Evolutionary conservation across 2,329 filamentous ascomycete species (phyloP), one percentile per base, ranked within the genome.

Genomic region (Mycosphaerelloides madeirae): DNA sequence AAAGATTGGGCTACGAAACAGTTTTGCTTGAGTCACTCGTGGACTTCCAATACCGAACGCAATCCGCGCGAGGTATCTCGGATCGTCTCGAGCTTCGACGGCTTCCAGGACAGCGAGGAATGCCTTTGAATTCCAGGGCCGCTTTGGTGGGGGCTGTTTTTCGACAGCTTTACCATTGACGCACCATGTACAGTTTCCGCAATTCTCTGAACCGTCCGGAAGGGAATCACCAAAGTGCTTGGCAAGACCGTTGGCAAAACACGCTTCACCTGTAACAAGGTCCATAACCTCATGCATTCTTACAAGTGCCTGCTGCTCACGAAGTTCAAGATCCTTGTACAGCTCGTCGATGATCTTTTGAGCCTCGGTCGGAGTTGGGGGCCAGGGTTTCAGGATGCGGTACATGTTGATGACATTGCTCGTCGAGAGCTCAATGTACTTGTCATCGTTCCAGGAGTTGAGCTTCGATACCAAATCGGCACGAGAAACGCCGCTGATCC

Each of bases 41-140:
- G 80, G 80, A 52, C 77, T 83, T 34, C 67, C 68, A 56, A 83
- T 82, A 0, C 80, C 80, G 57, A 82, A 83, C 0, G 79, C 80
- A 3, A 83, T 64, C 15, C 76, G 69, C 0, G 80, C 77, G 20
- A 83, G 63, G 50, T 81, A 76, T 11, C 79, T 63, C 2, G 80
- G 69, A 56, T 84, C 80, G 36, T 83, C 76, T 2, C 76, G 67
- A 1, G 73, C 69, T 1, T 62, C 53, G 11, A 74, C 72, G 0
- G 60, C 65, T 0, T 59, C 48, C 1, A 83, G 61, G 0, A 83
- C 62, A 1, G 55, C 59, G 6, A 60, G 44, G 36, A 81, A 73
- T 0, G 65, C 65, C 0, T 46, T 46, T 0, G 53, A 43, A 43
- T 79, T 64, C 3, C 76, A 65, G 0, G 56, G 50, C 13, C 68